Conservation (phyloP, 768 basidiomycete species). For the Trametes cubensis region DNA sequence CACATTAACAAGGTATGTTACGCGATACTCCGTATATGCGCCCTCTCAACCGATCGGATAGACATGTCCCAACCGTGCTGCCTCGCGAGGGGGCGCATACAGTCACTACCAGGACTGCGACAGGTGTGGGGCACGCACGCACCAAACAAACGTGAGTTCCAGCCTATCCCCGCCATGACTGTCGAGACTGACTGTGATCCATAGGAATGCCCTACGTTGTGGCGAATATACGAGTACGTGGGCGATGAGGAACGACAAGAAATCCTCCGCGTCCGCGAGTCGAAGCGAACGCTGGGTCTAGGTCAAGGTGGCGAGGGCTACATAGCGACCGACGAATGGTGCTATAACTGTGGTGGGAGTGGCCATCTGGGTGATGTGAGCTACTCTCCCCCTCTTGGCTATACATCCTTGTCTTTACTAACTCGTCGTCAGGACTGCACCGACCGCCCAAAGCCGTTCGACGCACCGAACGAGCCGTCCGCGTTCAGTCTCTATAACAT, state of each 20-base stretch:
- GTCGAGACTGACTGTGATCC: not conserved
- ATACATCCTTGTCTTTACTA: not conserved
- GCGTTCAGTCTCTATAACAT: conserved; percentile 70
- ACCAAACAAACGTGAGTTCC: conserved; percentile 59
- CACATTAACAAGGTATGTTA: conserved; percentile 66
- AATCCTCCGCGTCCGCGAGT: conserved; percentile 50
- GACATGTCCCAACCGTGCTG: conserved; percentile 72
- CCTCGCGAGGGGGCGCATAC: conserved; percentile 32
- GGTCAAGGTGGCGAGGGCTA: conserved; percentile 81
- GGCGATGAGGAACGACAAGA: conserved; percentile 51
- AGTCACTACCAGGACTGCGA: conserved; percentile 55
- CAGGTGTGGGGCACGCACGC: conserved; percentile 66
- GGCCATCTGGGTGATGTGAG: conserved; percentile 78
- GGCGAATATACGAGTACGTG: conserved; percentile 80
- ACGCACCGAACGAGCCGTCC: conserved; percentile 54
- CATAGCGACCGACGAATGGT: conserved; percentile 75
- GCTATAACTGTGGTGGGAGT: conserved; percentile 73
- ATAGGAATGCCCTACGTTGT: conserved; percentile 83
- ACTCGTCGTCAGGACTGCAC: conserved; percentile 56
- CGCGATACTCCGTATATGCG: not conserved
- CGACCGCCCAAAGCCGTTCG: conserved; percentile 43
- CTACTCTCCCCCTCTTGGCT: not conserved
- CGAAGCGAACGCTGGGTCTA: conserved; percentile 50
- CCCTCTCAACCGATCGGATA: conserved; percentile 29
- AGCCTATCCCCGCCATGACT: conserved; percentile 26